Percentiles rank a stretch among this genome's conserved stretches.
phyloP scores from a whole-genome alignment of 1,284 basidiomycete species.

The Trametes pubescens region DNA sequence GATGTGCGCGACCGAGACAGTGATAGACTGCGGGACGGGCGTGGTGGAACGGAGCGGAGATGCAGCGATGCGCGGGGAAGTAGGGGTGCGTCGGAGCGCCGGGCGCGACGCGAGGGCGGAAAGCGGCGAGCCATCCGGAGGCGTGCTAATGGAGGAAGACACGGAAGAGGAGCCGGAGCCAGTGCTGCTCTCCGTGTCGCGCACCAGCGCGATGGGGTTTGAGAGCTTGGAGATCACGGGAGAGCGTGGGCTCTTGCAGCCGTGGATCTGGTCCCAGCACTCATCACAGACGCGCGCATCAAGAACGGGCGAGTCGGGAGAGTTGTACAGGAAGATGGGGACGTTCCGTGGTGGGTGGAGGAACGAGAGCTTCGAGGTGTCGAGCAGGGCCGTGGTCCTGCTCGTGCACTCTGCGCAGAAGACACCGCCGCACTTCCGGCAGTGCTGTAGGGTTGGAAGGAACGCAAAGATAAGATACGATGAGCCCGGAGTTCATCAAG shows the following conservation, averaged over 20 bases:
- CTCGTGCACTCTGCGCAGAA: slow-evolving; percentile 70
- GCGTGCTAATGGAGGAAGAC: slow-evolving; percentile 47
- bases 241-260: slow-evolving; percentile 46
- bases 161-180: slow-evolving; percentile 41
- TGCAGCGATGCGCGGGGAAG: slow-evolving; percentile 43
- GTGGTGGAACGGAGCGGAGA: slow-evolving; percentile 45
- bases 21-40: slow-evolving; percentile 42
- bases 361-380: slow-evolving; percentile 72
- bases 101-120: slow-evolving; percentile 40
- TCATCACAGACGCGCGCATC: slow-evolving; percentile 71
- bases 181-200: slow-evolving; percentile 37
- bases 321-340: slow-evolving; percentile 62
- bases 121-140: slow-evolving; percentile 44
- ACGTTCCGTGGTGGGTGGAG: slow-evolving; percentile 70
- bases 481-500: slow-evolving; percentile 34
- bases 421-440: slow-evolving; percentile 82
- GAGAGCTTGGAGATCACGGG: slow-evolving; percentile 42
- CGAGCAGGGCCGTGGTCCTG: slow-evolving; percentile 65
- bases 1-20: slow-evolving; percentile 55
- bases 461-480: slow-evolving; percentile 32
- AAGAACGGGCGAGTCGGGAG: slow-evolving; percentile 60
- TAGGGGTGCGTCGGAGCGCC: slow-evolving; percentile 33
- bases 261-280: slow-evolving; percentile 76
- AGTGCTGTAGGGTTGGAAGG: slow-evolving; percentile 56
- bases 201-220: slow-evolving; percentile 52